phyloP scores from a whole-genome alignment of 23 red algal genomes.

The Cyanidioschyzon merolae region DNA sequence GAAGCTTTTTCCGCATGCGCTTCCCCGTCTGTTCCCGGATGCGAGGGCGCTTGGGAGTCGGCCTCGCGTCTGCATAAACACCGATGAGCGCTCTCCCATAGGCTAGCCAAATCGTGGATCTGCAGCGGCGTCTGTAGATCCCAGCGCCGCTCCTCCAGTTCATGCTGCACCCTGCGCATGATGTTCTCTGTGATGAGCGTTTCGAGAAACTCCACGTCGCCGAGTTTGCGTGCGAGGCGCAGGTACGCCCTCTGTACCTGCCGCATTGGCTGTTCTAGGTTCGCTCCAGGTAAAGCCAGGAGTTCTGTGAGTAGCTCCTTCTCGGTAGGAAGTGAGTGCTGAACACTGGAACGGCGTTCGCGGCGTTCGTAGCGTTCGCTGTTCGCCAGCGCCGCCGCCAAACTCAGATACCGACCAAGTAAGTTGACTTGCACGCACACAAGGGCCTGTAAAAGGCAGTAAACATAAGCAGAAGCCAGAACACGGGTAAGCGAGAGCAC shows the following conservation, averaged over 20 bases:
- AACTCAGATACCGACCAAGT: neutral
- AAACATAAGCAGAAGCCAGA: neutral
- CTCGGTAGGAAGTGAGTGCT: neutral
- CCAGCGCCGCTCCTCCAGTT: neutral
- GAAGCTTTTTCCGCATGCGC: neutral
- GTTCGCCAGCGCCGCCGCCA: neutral
- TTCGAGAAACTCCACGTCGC: neutral
- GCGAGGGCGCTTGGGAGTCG: neutral
- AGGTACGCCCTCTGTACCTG: neutral
- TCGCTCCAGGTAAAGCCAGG: neutral
- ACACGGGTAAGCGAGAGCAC: conserved; percentile 2
- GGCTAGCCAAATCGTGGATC: neutral
- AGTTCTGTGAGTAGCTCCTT: neutral
- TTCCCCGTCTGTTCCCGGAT: neutral
- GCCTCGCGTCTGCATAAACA: neutral
- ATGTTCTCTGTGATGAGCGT: neutral
- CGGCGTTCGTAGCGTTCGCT: neutral
- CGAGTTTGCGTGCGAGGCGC: neutral
- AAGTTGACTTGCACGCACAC: neutral
- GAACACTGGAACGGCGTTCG: neutral
- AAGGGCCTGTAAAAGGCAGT: neutral
- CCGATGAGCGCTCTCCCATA: neutral
- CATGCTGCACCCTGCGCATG: neutral
- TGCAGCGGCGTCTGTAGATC: neutral
- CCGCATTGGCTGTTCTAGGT: neutral